Conservation (phyloP, 2,329 filamentous ascomycete genomes). For the Aspergillus oerlinghausenensis region DNA sequence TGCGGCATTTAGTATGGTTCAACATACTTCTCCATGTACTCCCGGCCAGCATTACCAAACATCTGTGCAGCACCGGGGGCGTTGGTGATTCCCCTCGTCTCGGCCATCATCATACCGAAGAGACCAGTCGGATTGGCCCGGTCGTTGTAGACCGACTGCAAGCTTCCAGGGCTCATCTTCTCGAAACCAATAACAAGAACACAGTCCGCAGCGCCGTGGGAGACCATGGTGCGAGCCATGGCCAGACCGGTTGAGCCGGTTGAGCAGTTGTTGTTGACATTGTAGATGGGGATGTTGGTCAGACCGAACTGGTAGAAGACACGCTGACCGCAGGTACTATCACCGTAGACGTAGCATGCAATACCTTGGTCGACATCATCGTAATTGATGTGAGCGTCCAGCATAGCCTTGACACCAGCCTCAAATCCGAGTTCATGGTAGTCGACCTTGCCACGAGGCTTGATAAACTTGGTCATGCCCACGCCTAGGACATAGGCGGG, state of each 20-base stretch:
- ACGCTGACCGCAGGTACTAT: conserved; percentile 89
- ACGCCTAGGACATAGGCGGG: conserved; percentile 88
- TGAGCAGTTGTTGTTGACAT: conserved; percentile 98
- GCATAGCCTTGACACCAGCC: conserved; percentile 80
- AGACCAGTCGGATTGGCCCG: conserved; percentile 73
- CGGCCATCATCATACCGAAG: conserved; percentile 71
- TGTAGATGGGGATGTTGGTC: conserved; percentile 93
- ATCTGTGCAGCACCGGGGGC: conserved; percentile 84
- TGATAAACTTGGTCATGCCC: conserved; percentile 99
- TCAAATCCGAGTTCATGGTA: conserved; percentile 94
- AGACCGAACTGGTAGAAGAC: conserved; percentile 99
- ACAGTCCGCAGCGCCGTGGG: conserved; percentile 77
- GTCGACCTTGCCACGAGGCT: conserved; percentile 87
- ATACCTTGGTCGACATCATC: conserved; percentile 93
- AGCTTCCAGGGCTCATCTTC: conserved; percentile 93
- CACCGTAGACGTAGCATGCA: conserved; percentile 97
- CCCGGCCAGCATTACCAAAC: conserved; percentile 88
- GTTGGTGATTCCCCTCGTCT: conserved; percentile 74
- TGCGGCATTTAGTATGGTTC: background rate
- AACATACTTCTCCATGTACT: conserved; percentile 87
- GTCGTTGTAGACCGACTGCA: conserved; percentile 81
- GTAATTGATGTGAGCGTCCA: conserved; percentile 77
- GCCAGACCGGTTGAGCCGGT: conserved; percentile 89
- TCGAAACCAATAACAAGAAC: conserved; percentile 92
- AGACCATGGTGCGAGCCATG: conserved; percentile 75